Evolutionary conservation across 1,284 basidiomycete genomes (phyloP).

Genomic region (Pseudozyma pruni): DNA sequence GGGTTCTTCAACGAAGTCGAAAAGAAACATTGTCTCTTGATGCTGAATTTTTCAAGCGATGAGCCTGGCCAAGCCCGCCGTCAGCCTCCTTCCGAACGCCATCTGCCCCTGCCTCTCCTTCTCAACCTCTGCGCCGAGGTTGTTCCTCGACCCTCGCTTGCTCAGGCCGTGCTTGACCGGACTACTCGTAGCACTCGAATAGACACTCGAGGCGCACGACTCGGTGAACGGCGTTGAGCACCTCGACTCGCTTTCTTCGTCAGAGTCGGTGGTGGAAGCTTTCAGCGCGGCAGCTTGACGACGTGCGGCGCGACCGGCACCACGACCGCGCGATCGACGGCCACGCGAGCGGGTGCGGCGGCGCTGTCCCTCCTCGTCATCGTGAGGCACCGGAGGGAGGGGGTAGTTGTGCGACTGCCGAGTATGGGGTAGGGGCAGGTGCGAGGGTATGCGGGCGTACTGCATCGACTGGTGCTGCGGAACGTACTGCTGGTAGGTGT

Average conservation of each 20-base stretch:
- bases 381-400: background rate
- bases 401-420: no score
- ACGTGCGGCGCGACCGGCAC: conserved; percentile 53
- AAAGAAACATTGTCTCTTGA: no score
- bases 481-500: background rate
- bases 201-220: conserved; percentile 9
- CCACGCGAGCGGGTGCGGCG: conserved; percentile 47
- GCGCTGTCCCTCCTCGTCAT: conserved; percentile 7
- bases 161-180: conserved; percentile 9
- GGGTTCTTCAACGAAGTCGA: no score
- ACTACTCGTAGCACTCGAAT: conserved; percentile 13
- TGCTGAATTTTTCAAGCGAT: no score
- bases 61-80: conserved; percentile 3
- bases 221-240: conserved; percentile 29
- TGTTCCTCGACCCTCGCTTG: background rate
- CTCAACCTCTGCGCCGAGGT: background rate
- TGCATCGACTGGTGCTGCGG: conserved; percentile 1
- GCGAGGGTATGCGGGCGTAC: conserved; percentile 3
- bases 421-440: conserved; percentile 3
- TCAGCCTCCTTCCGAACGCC: conserved; percentile 7
- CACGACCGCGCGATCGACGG: conserved; percentile 51
- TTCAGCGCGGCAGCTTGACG: conserved; percentile 50
- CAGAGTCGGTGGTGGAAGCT: conserved; percentile 24
- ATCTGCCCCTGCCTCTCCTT: background rate
- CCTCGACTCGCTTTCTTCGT: conserved; percentile 15